A percentile compares a stretch with the other conserved stretches of the same genome.
phyloP scores from a whole-genome alignment of 1,284 basidiomycete genomes.

The Cystobasidium sp. region DNA sequence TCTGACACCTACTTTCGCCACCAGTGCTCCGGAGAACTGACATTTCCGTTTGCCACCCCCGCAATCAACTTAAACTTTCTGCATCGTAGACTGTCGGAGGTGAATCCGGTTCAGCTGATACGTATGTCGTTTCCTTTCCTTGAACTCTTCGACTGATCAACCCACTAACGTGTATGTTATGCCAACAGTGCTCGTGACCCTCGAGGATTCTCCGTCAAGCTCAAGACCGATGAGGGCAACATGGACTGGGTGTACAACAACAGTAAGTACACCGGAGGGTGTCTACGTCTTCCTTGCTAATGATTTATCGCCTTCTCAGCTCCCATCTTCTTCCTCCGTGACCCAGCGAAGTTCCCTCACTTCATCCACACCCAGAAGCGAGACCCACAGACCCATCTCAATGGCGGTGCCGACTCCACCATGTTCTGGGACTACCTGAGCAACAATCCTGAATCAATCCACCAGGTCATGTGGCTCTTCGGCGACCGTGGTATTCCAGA shows the following conservation, averaged over 20 bases:
- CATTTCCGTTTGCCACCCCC: neutral
- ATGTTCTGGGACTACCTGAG: constrained; percentile 74
- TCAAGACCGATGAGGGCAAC: constrained; percentile 85
- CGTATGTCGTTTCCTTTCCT: constrained; percentile 52
- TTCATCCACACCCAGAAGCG: constrained; percentile 96
- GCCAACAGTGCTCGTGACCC: constrained; percentile 72
- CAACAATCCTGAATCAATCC: constrained; percentile 89
- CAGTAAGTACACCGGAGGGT: constrained; percentile 62
- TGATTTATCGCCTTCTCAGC: constrained; percentile 57
- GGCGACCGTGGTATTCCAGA: constrained; percentile 86
- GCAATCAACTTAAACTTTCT: constrained; percentile 64
- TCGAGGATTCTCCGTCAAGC: constrained; percentile 88
- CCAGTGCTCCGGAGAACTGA: neutral
- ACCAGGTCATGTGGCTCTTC: constrained; percentile 87
- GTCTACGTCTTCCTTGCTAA: constrained; percentile 13
- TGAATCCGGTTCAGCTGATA: constrained; percentile 84
- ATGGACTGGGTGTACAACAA: constrained; percentile 90
- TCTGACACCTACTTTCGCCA: neutral
- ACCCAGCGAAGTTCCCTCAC: constrained; percentile 65
- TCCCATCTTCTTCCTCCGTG: constrained; percentile 48
- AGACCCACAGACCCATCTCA: constrained; percentile 83
- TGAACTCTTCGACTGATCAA: neutral
- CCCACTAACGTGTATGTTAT: neutral
- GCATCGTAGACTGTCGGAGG: constrained; percentile 65
- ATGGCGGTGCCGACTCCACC: constrained; percentile 68